phyloP scores from a whole-genome alignment of 163 green algal genomes.

The Chlorella variabilis region DNA sequence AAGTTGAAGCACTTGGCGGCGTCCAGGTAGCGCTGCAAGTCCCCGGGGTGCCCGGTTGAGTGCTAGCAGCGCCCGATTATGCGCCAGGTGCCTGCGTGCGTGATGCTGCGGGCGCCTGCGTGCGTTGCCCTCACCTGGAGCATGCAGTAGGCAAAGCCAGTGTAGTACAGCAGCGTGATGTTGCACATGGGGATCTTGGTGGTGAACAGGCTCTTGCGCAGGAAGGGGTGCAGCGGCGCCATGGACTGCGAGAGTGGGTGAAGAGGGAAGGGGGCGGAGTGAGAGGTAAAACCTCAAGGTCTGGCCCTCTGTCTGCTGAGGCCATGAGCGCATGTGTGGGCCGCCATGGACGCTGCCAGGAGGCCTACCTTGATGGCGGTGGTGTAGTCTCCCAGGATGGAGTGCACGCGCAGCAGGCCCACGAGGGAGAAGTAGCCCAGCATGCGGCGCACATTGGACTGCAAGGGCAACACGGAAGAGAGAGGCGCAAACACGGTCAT shows the following conservation, averaged over 20 bases:
- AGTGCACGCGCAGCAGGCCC: constrained; percentile 92
- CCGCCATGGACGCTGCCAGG: too few species aligned
- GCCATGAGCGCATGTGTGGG: too few species aligned
- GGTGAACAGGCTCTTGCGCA: constrained; percentile 57
- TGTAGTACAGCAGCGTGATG: constrained; percentile 97
- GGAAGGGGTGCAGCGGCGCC: constrained; percentile 65
- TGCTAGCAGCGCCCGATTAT: too few species aligned
- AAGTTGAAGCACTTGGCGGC: constrained; percentile 87
- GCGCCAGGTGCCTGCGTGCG: too few species aligned
- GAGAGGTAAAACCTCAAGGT: too few species aligned
- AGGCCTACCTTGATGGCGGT: constrained; percentile 65
- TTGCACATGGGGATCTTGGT: constrained; percentile 75
- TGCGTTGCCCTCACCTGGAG: too few species aligned
- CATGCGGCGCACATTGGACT: constrained; percentile 95
- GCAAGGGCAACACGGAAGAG: constrained; percentile 20
- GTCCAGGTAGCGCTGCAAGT: constrained; percentile 82
- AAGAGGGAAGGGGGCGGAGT: background rate
- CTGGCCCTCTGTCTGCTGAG: too few species aligned
- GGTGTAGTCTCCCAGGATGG: constrained; percentile 92
- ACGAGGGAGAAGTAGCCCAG: constrained; percentile 97
- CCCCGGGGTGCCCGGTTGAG: too few species aligned
- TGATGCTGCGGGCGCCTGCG: too few species aligned
- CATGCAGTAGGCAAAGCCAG: constrained; percentile 41
- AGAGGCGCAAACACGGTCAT: background rate
- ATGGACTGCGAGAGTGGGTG: constrained; percentile 48